These are phyloP conservation scores for Periconia macrospinosa DNA, from an alignment of 2,329 filamentous ascomycete species.

Conservation along the genomic window DNA sequence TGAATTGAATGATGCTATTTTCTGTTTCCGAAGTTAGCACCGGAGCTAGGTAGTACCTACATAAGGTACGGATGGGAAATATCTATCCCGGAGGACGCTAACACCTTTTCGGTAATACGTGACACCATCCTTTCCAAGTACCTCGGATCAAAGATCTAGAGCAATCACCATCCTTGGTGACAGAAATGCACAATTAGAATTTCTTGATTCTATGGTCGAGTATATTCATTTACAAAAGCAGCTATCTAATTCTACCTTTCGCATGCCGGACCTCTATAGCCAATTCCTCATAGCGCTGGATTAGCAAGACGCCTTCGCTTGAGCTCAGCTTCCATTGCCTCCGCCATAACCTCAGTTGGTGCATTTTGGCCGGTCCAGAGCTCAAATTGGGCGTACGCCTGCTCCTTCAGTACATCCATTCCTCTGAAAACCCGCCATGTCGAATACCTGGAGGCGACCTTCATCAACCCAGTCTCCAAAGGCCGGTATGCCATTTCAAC, in stretches of 20 bases:
- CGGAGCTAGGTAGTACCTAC: neutral
- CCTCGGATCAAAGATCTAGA: neutral
- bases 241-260: neutral
- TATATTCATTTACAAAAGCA: neutral
- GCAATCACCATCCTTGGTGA: neutral
- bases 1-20: neutral
- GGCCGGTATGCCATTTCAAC: neutral
- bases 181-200: too few species aligned
- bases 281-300: neutral
- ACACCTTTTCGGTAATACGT: neutral
- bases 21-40: neutral
- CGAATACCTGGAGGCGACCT: neutral
- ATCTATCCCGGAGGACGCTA: conserved; percentile 49
- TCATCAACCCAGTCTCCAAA: neutral
- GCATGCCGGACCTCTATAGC: neutral
- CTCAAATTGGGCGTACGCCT: neutral
- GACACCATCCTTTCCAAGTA: too few species aligned
- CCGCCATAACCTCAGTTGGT: neutral
- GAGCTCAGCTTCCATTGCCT: neutral
- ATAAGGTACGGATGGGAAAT: conserved; percentile 39
- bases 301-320: neutral
- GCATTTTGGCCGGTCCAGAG: neutral
- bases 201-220: too few species aligned
- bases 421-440: neutral
- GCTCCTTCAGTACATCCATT: neutral